Conservation (phyloP, 768 basidiomycete genomes). For the Suillus americanus region DNA sequence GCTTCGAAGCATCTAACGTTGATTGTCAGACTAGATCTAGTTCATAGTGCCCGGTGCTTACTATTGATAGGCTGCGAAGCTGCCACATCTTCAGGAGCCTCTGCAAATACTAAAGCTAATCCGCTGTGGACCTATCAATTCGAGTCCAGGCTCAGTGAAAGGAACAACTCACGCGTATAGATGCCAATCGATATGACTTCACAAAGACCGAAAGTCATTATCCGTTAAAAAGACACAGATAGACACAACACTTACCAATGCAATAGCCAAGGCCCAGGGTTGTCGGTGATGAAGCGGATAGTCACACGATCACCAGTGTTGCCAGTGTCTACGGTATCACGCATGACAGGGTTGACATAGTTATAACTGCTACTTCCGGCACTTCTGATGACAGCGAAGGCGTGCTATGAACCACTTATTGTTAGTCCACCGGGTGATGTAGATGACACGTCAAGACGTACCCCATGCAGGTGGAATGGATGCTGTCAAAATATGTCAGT, state of each 20-base stretch:
- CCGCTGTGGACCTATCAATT: background rate
- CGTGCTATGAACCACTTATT: background rate
- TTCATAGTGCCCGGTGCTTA: background rate
- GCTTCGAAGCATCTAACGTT: background rate
- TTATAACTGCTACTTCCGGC: background rate
- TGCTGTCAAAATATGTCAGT: conserved; percentile 17
- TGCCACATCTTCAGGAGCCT: background rate
- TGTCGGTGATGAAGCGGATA: background rate
- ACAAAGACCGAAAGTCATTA: background rate
- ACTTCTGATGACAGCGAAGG: background rate
- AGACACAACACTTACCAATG: background rate
- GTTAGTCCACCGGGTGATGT: background rate
- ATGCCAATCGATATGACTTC: background rate
- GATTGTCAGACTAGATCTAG: background rate
- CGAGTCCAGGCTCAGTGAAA: background rate
- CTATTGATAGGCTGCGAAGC: background rate
- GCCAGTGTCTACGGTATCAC: background rate
- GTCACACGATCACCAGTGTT: background rate
- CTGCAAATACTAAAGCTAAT: background rate
- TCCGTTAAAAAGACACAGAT: background rate
- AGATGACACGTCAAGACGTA: conserved; percentile 2
- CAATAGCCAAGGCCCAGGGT: background rate
- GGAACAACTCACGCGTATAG: background rate
- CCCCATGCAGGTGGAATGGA: conserved; percentile 22
- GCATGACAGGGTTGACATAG: background rate